phyloP scores from a whole-genome alignment of 805 yeast genomes.

The Ogataea salicorniae region DNA sequence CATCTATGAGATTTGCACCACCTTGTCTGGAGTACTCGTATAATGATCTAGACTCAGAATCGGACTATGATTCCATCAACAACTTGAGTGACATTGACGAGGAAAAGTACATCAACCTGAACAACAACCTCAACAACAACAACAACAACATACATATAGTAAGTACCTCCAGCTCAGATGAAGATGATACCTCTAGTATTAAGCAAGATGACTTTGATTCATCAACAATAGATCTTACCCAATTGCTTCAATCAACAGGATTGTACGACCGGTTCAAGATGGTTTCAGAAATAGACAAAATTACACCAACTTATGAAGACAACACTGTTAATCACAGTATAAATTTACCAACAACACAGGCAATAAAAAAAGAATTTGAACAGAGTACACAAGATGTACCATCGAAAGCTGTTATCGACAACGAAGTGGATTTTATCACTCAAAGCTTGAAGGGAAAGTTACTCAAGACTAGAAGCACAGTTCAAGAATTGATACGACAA shows the following conservation, averaged over 20 bases:
- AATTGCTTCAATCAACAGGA: neutral
- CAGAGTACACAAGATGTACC: neutral
- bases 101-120: neutral
- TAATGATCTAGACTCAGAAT: conserved; percentile 22
- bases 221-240: neutral
- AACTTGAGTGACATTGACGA: conserved; percentile 12
- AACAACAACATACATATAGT: neutral
- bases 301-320: neutral
- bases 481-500: conserved; percentile 3
- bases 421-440: neutral
- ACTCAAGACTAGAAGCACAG: conserved; percentile 3
- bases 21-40: conserved; percentile 21
- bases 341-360: neutral
- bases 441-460: neutral
- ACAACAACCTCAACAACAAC: neutral
- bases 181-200: neutral
- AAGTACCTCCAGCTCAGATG: neutral
- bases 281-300: neutral
- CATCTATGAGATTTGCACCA: conserved; percentile 26
- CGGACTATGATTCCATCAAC: conserved; percentile 24
- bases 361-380: too few relatives aligned
- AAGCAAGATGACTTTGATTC: neutral
- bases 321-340: conserved; percentile 1
- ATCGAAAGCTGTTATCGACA: neutral
- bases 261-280: neutral